phyloP scores from a whole-genome alignment of 78 protist species.

The Cavenderia fasciculata region DNA sequence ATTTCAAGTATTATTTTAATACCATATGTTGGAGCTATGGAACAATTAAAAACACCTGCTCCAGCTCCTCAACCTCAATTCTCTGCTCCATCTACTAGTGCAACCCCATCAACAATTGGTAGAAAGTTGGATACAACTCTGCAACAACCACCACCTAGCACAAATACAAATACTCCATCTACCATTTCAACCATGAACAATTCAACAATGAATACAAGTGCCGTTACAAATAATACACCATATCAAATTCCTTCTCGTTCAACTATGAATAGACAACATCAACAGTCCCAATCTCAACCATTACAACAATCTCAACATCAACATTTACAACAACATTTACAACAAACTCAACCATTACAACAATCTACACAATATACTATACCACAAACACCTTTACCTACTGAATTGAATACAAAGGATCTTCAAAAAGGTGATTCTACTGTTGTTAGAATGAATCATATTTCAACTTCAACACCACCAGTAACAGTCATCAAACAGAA shows the following conservation, averaged over 20 bases:
- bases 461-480: no score
- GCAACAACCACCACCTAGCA: neutral
- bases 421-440: no score
- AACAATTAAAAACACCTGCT: neutral
- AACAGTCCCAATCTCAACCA: no score
- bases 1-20: slow-evolving; percentile 10
- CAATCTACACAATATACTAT: no score
- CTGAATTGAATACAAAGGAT: no score
- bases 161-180: neutral
- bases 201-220: neutral
- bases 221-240: neutral
- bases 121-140: neutral
- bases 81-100: neutral
- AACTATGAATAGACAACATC: no score
- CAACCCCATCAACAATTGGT: neutral
- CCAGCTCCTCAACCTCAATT: neutral
- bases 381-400: no score
- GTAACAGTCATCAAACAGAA: no score
- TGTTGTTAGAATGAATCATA: no score
- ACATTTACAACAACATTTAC: no score
- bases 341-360: no score
- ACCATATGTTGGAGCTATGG: slow-evolving; percentile 40
- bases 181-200: neutral
- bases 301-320: no score
- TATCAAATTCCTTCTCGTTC: neutral